Evolutionary conservation across 768 basidiomycete genomes (phyloP).

Genomic region (Mrakia hoshinonis): DNA sequence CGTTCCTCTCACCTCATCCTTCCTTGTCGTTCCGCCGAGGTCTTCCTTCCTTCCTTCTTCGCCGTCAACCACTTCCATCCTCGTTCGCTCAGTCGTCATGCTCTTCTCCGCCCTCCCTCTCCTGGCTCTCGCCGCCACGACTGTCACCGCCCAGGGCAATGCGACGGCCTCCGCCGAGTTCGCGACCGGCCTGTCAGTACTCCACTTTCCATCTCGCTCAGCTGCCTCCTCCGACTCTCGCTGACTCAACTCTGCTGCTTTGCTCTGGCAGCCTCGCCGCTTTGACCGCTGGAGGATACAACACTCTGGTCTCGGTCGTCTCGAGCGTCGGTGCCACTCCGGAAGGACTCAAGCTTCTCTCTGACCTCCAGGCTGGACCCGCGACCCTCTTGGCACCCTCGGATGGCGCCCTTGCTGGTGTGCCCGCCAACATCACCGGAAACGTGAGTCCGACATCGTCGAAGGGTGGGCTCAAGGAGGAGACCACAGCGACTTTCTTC

Average conservation of each 20-base stretch:
- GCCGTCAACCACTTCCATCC: not conserved
- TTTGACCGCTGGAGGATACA: not conserved
- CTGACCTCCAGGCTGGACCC: not conserved
- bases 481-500: not conserved
- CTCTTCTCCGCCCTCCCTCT: not conserved
- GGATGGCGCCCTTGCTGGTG: not conserved
- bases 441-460: not conserved
- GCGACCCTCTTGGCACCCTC: not conserved
- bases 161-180: not conserved
- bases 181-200: slow-evolving; percentile 2
- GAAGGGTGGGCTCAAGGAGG: not conserved
- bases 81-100: no score
- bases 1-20: not conserved
- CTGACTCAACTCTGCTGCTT: not conserved
- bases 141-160: not conserved
- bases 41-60: not conserved
- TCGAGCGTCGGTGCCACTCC: not conserved
- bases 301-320: not conserved
- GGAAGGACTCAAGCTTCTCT: not conserved
- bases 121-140: slow-evolving; percentile 7
- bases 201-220: not conserved
- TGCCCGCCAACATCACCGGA: not conserved
- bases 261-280: not conserved
- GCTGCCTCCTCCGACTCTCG: not conserved
- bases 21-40: not conserved